Evolutionary conservation across 2,329 filamentous ascomycete species (phyloP), one percentile per base, ranked within the genome.

Genomic region (Macroventuria anomochaeta): DNA sequence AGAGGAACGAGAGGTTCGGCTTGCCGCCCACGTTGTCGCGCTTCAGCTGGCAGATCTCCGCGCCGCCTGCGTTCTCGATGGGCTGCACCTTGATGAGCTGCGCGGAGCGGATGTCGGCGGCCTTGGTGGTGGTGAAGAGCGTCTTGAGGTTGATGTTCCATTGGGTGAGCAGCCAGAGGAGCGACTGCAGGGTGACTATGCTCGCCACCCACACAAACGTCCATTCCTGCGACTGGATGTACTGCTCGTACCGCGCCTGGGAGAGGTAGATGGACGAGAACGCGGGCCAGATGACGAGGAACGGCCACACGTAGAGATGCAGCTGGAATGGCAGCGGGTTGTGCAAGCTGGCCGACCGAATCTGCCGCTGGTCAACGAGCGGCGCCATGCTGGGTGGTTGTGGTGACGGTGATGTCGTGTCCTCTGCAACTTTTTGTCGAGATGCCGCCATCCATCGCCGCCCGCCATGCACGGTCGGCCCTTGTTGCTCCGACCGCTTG

Each of bases 141-240:
- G 88, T 89, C 70, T 87, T 85, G 59, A 97, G 80, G 71, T 93
- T 88, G 73, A 99, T 91, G 71, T 91, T 97, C 95, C 95, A 99
- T 79, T 97, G 91, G 39, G 95, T 99, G 79, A 90, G 93, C 58
- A 99, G 83, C 93, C 95, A 99, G 65, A 92, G 79, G 60, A 99
- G 83, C 60, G 90, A 87, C 80, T 99, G 96, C 51, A 89, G 70
- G 10, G 93, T 96, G 74, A 96, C 82, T 72, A 99, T 97, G 63
- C 86, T 83, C 68, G 90, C 93, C 62, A 89, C 85, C 87, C 91
- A 99, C 59, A 99, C 91, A 73, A 96, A 96, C 0, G 96, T 97
- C 93, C 95, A 99, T 81, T 99, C 95, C 65, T 89, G 87, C n/a
- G 89, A 93, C 67, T 89, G 86, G 61, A 99, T 96, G 79, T 97